phyloP scores from a whole-genome alignment of 495 filamentous ascomycete species.

The Aspergillus baeticus region DNA sequence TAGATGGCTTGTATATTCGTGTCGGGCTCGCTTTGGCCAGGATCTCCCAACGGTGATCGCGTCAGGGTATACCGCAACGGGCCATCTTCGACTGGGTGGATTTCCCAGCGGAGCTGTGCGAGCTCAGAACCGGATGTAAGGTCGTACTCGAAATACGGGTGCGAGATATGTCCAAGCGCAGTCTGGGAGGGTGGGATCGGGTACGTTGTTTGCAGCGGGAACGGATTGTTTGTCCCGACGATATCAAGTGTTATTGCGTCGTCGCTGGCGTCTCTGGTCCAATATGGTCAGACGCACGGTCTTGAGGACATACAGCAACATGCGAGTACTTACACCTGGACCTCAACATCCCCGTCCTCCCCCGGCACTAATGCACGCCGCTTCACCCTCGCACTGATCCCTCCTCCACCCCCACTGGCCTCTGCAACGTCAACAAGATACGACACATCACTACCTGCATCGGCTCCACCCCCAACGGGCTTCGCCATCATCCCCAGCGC shows the following conservation, averaged over 20 bases:
- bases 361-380: too few relatives aligned
- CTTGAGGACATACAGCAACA: too few relatives aligned
- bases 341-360: too few relatives aligned
- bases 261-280: too few relatives aligned
- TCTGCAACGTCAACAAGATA: neutral
- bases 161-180: neutral
- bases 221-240: too few relatives aligned
- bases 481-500: constrained; percentile 7
- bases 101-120: constrained; percentile 5
- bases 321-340: too few relatives aligned
- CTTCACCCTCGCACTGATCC: too few relatives aligned
- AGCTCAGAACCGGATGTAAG: neutral
- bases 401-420: too few relatives aligned
- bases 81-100: constrained; percentile 3
- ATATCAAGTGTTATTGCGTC: too few relatives aligned
- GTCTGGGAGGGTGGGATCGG: constrained; percentile 5
- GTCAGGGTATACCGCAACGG: constrained; percentile 11
- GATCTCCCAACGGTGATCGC: neutral
- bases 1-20: neutral
- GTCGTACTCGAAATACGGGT: constrained; percentile 1
- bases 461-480: neutral
- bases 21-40: too few relatives aligned
- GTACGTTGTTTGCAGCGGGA: neutral
- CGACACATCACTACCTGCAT: neutral
- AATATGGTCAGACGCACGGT: too few relatives aligned